These are phyloP conservation scores for Podospora tetraspora DNA, from an alignment of 495 filamentous ascomycete species.

Conservation along the genomic window DNA sequence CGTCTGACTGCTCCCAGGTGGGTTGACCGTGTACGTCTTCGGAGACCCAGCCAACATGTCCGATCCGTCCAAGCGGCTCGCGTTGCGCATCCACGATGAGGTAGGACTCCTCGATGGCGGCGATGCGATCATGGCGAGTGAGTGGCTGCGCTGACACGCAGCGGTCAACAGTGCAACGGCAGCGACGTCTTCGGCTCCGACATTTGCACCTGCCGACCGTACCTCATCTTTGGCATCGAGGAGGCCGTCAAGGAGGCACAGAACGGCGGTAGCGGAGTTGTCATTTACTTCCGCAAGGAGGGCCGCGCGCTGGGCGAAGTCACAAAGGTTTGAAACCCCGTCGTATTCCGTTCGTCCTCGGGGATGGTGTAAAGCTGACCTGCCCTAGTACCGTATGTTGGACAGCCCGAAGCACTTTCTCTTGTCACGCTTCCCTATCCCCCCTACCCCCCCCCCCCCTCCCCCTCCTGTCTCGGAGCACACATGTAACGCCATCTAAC, in stretches of 20 bases:
- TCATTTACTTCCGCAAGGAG: conserved; percentile 99
- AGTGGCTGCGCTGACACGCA: conserved; percentile 9
- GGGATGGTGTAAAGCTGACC: conserved; percentile 16
- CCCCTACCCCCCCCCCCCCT: not conserved
- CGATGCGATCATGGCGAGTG: conserved; percentile 1
- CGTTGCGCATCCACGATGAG: conserved; percentile 93
- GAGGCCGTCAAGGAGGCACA: conserved; percentile 97
- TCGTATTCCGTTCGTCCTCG: conserved; percentile 5
- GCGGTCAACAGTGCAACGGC: conserved; percentile 65
- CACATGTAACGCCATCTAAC: conserved; percentile 29
- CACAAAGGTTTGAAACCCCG: conserved; percentile 62
- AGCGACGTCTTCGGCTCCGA: conserved; percentile 98
- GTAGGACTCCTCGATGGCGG: conserved; percentile 24
- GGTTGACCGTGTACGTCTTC: conserved; percentile 95
- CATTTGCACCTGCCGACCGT: conserved; percentile 96
- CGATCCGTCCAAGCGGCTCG: conserved; percentile 75
- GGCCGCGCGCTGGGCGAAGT: conserved; percentile 94
- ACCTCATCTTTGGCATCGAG: conserved; percentile 93
- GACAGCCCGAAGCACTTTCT: conserved; percentile 3
- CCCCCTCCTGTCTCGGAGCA: conserved; percentile 6
- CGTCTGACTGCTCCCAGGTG: conserved; percentile 52
- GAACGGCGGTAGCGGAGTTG: conserved; percentile 88
- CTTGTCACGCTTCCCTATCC: too few species aligned
- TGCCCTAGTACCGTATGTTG: conserved; percentile 43
- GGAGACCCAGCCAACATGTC: conserved; percentile 90